phyloP scores from a whole-genome alignment of 306 rosid genomes.

The Oxytropis ochrocephala region DNA sequence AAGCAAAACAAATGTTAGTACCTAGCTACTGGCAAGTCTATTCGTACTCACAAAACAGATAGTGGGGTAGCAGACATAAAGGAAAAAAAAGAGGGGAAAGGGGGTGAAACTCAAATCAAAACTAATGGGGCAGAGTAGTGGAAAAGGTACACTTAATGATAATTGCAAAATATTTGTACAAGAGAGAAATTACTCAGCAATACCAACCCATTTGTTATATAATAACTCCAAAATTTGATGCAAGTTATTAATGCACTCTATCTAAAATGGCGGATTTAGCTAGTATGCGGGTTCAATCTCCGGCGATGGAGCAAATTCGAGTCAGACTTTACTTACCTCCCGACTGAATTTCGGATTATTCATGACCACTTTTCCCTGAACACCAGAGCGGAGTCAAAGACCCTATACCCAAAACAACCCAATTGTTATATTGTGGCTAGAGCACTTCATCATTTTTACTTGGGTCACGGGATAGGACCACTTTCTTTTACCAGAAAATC shows the following conservation, averaged over 20 bases:
- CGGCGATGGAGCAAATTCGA: too few relatives aligned
- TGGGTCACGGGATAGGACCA: constrained; percentile 31
- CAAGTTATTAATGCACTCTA: too few relatives aligned
- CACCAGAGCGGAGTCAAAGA: too few relatives aligned
- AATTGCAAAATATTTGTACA: not conserved
- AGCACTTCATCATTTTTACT: not conserved
- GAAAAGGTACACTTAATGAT: not conserved
- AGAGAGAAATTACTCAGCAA: not conserved
- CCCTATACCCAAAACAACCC: too few relatives aligned
- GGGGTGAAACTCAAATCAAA: not conserved
- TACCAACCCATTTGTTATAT: not conserved
- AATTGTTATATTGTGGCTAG: not conserved
- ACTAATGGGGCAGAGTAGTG: not conserved
- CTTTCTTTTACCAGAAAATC: constrained; percentile 20
- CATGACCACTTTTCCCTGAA: too few relatives aligned
- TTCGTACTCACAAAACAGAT: constrained; percentile 3
- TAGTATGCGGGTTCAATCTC: too few relatives aligned
- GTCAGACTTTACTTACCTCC: too few relatives aligned
- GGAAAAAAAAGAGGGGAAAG: not conserved
- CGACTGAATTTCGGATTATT: too few relatives aligned
- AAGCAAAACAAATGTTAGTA: constrained; percentile 3
- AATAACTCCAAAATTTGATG: too few relatives aligned
- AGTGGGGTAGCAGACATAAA: constrained; percentile 21
- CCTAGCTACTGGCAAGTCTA: not conserved
- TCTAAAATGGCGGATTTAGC: too few relatives aligned